Conservation (phyloP, 768 basidiomycete species). For the Crucibulum laeve region DNA sequence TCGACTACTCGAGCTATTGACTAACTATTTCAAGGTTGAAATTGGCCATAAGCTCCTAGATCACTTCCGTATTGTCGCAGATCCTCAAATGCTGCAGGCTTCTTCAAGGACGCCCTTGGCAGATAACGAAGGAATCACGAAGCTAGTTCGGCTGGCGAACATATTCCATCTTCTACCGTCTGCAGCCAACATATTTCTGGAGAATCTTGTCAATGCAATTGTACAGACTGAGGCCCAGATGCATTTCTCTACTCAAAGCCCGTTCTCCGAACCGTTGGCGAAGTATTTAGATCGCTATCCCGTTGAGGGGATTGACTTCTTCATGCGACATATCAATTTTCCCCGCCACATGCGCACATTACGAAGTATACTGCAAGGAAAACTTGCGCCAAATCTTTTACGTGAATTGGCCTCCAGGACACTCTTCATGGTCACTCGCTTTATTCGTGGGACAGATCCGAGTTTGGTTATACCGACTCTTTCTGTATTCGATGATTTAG, state of each 20-base stretch:
- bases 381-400: slow-evolving; percentile 70
- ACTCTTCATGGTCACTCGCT: slow-evolving; percentile 43
- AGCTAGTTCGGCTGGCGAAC: slow-evolving; percentile 92
- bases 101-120: slow-evolving; percentile 76
- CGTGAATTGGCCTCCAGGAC: slow-evolving; percentile 64
- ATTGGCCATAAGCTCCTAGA: slow-evolving; percentile 97
- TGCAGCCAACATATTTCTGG: slow-evolving; percentile 88
- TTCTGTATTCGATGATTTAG: slow-evolving; percentile 73
- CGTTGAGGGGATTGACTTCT: slow-evolving; percentile 77
- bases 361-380: slow-evolving; percentile 76
- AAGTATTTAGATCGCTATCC: slow-evolving; percentile 92
- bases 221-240: slow-evolving; percentile 91
- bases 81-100: slow-evolving; percentile 77
- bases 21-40: slow-evolving; percentile 99
- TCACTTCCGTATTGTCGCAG: slow-evolving; percentile 91
- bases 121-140: slow-evolving; percentile 88
- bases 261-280: slow-evolving; percentile 90
- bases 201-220: slow-evolving; percentile 79
- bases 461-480: slow-evolving; percentile 64
- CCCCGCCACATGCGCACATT: slow-evolving; percentile 80
- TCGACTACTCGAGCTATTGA: slow-evolving; percentile 86
- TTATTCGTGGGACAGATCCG: slow-evolving; percentile 45
- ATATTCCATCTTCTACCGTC: slow-evolving; percentile 96
- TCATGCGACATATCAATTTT: slow-evolving; percentile 74
- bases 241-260: slow-evolving; percentile 84